Percentiles rank a stretch among this genome's conserved stretches.
Evolutionary conservation across 2,329 filamentous ascomycete genomes (phyloP).

Genomic region (Penicillium olsonii): DNA sequence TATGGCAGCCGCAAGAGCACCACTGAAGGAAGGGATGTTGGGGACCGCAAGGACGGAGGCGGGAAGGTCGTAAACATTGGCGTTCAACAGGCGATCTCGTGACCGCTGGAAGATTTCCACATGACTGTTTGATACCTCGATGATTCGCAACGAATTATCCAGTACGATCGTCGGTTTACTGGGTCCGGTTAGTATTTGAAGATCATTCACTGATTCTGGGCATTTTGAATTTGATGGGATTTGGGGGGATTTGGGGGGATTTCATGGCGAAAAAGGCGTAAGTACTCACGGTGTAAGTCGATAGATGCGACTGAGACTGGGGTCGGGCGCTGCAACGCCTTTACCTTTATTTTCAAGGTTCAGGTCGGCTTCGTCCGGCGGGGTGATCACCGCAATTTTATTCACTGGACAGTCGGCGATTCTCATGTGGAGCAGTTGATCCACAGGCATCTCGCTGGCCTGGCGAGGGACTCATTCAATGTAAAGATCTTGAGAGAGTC

Average conservation of each 20-base stretch:
- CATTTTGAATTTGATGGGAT: too few relatives aligned
- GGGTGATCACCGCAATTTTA: conserved; percentile 25
- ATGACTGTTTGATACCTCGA: conserved; percentile 49
- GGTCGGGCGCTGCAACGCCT: neutral
- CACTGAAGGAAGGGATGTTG: conserved; percentile 37
- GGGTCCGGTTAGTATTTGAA: too few relatives aligned
- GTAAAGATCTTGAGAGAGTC: neutral
- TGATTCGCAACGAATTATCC: conserved; percentile 37
- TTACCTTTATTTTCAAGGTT: neutral
- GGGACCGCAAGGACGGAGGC: conserved; percentile 36
- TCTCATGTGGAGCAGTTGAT: conserved; percentile 26
- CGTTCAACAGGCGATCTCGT: conserved; percentile 39
- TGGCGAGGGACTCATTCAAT: conserved; percentile 6
- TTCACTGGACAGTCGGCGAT: conserved; percentile 23
- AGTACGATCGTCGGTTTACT: conserved; percentile 40
- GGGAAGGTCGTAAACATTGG: conserved; percentile 44
- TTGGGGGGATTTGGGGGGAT: neutral
- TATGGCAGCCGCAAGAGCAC: conserved; percentile 41
- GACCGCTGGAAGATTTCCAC: conserved; percentile 33
- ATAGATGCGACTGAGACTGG: conserved; percentile 5
- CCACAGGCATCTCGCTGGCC: conserved; percentile 12
- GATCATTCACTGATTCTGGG: neutral
- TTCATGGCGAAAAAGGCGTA: too few relatives aligned
- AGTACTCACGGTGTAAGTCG: conserved; percentile 7
- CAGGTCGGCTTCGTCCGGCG: conserved; percentile 24